phyloP scores from a whole-genome alignment of 2,329 filamentous ascomycete species.

The Colletotrichum sp. region DNA sequence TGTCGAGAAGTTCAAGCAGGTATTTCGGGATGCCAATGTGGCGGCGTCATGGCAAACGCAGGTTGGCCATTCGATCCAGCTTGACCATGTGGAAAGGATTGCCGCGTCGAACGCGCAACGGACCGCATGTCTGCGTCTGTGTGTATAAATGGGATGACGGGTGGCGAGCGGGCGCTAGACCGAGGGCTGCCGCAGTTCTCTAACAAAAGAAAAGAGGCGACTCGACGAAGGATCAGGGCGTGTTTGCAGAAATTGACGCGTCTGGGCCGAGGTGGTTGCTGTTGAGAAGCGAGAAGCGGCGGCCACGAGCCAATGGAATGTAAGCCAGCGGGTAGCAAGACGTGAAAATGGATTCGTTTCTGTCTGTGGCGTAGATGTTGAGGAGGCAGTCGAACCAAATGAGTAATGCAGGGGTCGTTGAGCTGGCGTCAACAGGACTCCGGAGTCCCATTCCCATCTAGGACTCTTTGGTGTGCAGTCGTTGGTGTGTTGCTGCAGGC shows the following conservation, averaged over 20 bases:
- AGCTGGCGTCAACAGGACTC: neutral
- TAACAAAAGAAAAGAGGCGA: neutral
- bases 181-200: neutral
- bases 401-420: neutral
- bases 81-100: neutral
- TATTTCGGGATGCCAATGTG: neutral
- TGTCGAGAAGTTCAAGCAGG: neutral
- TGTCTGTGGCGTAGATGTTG: neutral
- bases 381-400: neutral
- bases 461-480: neutral
- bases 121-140: neutral
- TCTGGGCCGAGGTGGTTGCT: neutral
- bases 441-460: neutral
- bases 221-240: neutral
- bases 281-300: neutral
- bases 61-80: neutral
- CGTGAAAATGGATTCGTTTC: neutral
- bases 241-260: conserved; percentile 4
- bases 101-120: neutral
- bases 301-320: neutral
- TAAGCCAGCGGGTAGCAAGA: neutral
- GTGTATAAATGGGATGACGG: neutral
- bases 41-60: neutral
- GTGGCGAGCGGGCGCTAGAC: neutral
- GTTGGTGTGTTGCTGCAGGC: neutral